Conservation (phyloP, 73 alveolate species). For the Tetrahymena elliotti region DNA sequence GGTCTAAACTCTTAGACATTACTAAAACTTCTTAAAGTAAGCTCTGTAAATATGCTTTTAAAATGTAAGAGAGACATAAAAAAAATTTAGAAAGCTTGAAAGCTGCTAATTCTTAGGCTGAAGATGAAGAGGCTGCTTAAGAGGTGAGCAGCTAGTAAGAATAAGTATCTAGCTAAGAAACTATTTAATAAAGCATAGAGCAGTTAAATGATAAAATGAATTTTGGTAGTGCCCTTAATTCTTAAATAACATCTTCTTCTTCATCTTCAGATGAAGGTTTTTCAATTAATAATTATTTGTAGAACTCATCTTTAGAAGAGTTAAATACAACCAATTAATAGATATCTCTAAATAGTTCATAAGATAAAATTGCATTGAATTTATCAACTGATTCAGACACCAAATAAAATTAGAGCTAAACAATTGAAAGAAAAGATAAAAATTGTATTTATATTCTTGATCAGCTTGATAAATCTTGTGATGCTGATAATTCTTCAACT, state of each 20-base stretch:
- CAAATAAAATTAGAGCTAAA: neutral
- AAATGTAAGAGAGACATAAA: neutral
- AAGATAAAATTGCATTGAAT: neutral
- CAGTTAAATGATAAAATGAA: neutral
- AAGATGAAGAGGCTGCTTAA: neutral
- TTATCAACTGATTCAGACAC: neutral
- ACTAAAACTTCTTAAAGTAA: neutral
- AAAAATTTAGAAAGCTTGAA: neutral
- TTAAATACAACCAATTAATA: neutral
- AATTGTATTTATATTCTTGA: neutral
- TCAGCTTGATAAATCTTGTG: neutral
- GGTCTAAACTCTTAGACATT: neutral
- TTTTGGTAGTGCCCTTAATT: neutral
- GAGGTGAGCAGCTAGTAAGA: neutral
- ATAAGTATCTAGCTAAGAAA: neutral
- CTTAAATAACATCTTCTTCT: neutral
- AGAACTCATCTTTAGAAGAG: neutral
- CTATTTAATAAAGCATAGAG: neutral
- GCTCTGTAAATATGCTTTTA: neutral
- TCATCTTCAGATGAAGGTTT: neutral
- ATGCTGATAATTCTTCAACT: neutral
- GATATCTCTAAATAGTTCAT: neutral
- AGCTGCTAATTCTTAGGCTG: neutral
- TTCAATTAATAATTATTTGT: neutral
- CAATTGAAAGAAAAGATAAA: neutral